Evolutionary conservation across 805 yeast genomes (phyloP), one percentile per base, ranked within the genome.

Genomic region (Saturnispora sanitii): DNA sequence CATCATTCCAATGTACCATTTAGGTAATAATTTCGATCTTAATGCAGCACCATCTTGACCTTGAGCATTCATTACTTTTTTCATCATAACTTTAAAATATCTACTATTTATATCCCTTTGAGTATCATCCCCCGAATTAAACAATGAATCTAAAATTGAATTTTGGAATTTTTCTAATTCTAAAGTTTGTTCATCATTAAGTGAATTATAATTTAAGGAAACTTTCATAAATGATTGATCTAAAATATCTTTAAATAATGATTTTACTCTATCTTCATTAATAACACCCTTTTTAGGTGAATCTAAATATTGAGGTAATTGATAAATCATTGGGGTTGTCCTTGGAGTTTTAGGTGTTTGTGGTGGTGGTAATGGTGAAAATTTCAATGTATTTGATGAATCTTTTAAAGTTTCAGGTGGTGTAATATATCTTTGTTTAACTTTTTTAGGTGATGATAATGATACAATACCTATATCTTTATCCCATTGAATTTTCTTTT

Each of bases 181-280:
- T 40, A 68, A 78, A 52, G 73, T 73, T 52, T 74, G 75, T 44
- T 70, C 61, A 15, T 78, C 73, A 43, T 76, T 66, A 52, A 74
- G 62, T 52, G 67, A 75, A n/a, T n/a, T n/a, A 55, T 70, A 69
- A 51, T 67, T 70, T 40, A 66, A 54, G 44, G 67, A 62, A 45
- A 73, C 66, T 49, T 67, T 66, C 42, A 57, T 58, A 46, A 68
- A 66, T 1, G 68, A 62, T 43, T 66, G 70, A 40, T 66, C 65
- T 11, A 67, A 43, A 11, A 68, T 61, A 22, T 64, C 53, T 35
- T 55, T 59, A 22, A 39, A 33, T n/a, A 39, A 67, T 47, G 20
- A 65, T 64, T 33, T 30, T 8, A 39, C 35, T 6, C 33, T 22
- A 47, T 42, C 30, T 42, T 48, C 33, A 53, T 38, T 35, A 45